Evolutionary conservation across 2,329 filamentous ascomycete species (phyloP), one percentile per base, ranked within the genome.

Genomic region (Trichoderma sp.): DNA sequence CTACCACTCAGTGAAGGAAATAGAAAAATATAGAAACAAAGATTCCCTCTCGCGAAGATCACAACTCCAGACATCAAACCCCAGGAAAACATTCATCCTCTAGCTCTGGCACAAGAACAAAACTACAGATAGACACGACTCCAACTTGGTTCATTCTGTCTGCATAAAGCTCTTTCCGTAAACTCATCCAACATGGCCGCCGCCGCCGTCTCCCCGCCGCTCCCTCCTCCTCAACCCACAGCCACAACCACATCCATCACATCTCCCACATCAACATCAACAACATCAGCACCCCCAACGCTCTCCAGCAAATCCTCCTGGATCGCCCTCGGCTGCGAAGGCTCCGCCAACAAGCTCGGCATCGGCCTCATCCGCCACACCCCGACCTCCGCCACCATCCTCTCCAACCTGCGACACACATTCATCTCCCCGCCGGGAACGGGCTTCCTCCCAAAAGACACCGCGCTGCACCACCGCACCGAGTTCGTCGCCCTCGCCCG

Each of bases 341-440:
- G 96, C 79, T 97, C 93, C 69, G 96, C 96, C 81, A 99, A 99
- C 86, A 99, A 99, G 82, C 89, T 99, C 64, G 96, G 95, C 74
- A 91, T 98, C 70, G 96, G 96, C 76, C 85, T 99, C 70, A 97
- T 99, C 79, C 87, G 89, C 29, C 96, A 98, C 83, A 85, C 89
- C 68, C 81, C 75, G 78, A 81, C 76, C 70, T 80, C 83, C 70
- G 82, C 86, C 70, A 83, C 85, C 47, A 90, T 99, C 78, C 92
- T 99, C 73, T 90, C 94, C 78, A 99, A 99, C 83, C 87, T 99
- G 73, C 92, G 96, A 67, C 92, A 98, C 83, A 99, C 96, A 24
- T 99, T 95, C 83, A 86, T 91, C 75, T 92, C 95, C 56, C 95
- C 96, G 4, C 94, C 96, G 0, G 96, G 96, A 55, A 92, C 94